These are phyloP conservation scores for Diaporthe citri DNA, from an alignment of 2,329 filamentous ascomycete genomes.

Conservation along the genomic window DNA sequence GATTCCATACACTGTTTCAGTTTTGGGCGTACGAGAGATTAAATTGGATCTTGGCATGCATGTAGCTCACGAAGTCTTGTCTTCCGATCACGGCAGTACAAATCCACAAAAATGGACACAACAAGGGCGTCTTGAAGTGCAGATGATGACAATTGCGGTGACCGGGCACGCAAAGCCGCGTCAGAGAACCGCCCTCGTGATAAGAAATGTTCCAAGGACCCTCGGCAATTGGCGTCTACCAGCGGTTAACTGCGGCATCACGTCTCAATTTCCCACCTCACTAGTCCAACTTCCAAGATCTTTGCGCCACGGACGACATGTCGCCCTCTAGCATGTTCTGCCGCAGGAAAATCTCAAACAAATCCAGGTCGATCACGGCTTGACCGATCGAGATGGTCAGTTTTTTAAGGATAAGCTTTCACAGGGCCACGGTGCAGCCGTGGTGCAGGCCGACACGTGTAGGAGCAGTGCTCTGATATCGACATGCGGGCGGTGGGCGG, in stretches of 20 bases:
- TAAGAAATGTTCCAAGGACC: neutral
- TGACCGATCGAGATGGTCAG: neutral
- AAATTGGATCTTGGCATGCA: neutral
- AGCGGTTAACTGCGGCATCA: conserved; percentile 45
- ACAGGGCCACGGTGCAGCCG: neutral
- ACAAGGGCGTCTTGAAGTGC: neutral
- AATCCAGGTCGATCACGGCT: neutral
- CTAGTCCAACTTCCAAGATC: neutral
- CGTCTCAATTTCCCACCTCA: conserved; percentile 35
- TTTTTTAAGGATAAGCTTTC: neutral
- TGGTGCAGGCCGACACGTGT: neutral
- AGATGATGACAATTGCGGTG: conserved; percentile 3
- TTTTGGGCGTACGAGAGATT: neutral
- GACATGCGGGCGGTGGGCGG: neutral
- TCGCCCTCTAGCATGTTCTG: neutral
- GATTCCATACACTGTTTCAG: neutral
- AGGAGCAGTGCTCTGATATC: neutral
- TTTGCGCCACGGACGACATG: neutral
- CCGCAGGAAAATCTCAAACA: conserved; percentile 1
- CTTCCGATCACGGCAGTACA: conserved; percentile 8
- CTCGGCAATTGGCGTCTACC: conserved; percentile 43
- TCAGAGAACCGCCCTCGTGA: neutral
- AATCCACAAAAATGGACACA: conserved; percentile 17
- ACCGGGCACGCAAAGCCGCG: neutral
- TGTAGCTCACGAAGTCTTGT: neutral